phyloP scores from a whole-genome alignment of 306 rosid genomes.

The Abrus precatorius region DNA sequence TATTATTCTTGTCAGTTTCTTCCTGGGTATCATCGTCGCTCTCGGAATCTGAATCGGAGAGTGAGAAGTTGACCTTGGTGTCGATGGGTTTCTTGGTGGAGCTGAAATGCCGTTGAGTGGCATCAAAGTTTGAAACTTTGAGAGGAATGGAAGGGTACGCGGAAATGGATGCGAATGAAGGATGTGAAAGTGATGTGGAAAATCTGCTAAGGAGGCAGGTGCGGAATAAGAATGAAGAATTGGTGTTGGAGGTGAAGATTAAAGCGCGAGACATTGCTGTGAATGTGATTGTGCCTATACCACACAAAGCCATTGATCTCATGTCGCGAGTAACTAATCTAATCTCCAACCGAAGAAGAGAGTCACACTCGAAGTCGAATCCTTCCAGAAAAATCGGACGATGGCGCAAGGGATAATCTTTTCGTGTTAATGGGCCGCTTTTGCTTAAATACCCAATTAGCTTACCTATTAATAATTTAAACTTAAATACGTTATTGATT shows the following conservation, averaged over 20 bases:
- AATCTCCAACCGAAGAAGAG: no score
- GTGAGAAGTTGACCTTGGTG: conserved; percentile 63
- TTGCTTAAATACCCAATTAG: neutral
- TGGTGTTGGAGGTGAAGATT: conserved; percentile 28
- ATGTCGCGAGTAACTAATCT: no score
- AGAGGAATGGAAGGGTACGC: conserved; percentile 1
- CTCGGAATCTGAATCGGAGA: conserved; percentile 54
- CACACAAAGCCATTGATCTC: conserved; percentile 43
- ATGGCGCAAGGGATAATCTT: neutral
- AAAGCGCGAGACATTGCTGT: conserved; percentile 46
- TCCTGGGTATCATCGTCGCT: conserved; percentile 35
- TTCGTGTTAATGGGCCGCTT: neutral
- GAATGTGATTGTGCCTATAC: conserved; percentile 23
- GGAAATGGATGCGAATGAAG: neutral
- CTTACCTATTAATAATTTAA: no score
- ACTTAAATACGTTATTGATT: no score
- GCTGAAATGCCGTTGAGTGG: conserved; percentile 27
- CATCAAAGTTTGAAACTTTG: neutral
- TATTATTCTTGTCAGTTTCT: conserved; percentile 20
- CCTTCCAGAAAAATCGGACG: conserved; percentile 21
- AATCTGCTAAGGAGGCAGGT: conserved; percentile 5
- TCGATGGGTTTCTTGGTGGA: conserved; percentile 43
- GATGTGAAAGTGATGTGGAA: neutral
- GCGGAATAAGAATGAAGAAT: conserved; percentile 23
- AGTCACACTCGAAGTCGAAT: neutral